Conservation (phyloP, 331 rosid genomes). For the Quercus lobata region DNA sequence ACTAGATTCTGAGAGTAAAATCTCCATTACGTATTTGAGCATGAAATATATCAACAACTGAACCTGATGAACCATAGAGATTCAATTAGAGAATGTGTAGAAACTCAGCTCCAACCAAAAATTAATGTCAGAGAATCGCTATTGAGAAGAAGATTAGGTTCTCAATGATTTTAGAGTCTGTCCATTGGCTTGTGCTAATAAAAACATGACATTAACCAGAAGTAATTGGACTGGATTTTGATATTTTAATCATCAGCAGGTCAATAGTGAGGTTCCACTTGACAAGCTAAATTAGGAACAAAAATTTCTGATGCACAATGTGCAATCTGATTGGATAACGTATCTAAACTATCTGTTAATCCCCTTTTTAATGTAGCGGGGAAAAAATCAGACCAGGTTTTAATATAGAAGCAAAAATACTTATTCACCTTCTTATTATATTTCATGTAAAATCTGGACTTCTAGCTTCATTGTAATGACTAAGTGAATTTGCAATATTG, state of each 20-base stretch:
- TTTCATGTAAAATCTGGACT: neutral
- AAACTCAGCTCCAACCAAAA: constrained; percentile 1
- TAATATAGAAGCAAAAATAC: neutral
- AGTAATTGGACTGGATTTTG: neutral
- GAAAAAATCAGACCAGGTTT: neutral
- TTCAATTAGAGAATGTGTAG: constrained; percentile 21
- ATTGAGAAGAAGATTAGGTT: neutral
- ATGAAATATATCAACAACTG: constrained; percentile 97
- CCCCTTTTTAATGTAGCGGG: too few species aligned
- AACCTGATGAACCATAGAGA: constrained; percentile 59
- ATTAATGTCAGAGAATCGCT: neutral
- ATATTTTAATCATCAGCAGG: neutral
- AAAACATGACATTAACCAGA: neutral
- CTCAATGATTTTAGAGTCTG: neutral
- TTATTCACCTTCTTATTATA: neutral
- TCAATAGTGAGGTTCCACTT: neutral
- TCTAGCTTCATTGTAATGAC: neutral
- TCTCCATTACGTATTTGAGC: constrained; percentile 98
- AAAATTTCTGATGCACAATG: neutral
- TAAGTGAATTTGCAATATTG: neutral
- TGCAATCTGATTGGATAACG: neutral
- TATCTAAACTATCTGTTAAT: neutral
- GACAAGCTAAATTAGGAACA: neutral
- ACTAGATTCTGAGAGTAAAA: constrained; percentile 93
- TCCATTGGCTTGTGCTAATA: neutral